Evolutionary conservation across 2,329 filamentous ascomycete genomes (phyloP).

Genomic region (Hirsutella rhossiliensis): DNA sequence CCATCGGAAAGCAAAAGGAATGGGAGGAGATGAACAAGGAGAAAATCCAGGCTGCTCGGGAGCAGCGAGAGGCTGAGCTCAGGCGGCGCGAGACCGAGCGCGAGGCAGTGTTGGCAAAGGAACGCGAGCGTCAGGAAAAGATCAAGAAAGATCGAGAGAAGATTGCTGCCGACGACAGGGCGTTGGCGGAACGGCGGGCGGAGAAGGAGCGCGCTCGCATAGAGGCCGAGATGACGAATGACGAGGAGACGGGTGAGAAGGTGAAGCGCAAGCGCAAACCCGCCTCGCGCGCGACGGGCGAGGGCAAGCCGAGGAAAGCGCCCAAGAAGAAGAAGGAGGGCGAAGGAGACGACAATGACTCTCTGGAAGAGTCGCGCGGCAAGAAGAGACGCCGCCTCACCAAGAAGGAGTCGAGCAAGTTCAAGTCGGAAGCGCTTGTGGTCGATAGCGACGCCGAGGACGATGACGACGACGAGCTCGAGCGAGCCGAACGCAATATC

Average conservation of each 20-base stretch:
- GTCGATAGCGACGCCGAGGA: constrained; percentile 61
- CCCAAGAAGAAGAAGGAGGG: constrained; percentile 42
- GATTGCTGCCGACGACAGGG: constrained; percentile 65
- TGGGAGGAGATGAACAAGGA: constrained; percentile 90
- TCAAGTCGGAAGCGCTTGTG: constrained; percentile 76
- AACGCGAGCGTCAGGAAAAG: constrained; percentile 64
- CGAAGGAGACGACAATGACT: constrained; percentile 29
- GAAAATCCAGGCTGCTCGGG: constrained; percentile 70
- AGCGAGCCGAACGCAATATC: constrained; percentile 31
- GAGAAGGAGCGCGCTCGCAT: constrained; percentile 19
- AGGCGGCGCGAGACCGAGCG: constrained; percentile 67
- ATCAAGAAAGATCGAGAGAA: constrained; percentile 76
- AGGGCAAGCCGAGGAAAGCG: constrained; percentile 29
- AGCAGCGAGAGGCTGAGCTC: constrained; percentile 70
- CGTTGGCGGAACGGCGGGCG: constrained; percentile 52
- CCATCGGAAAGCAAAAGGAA: constrained; percentile 71
- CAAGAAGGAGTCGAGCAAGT: constrained; percentile 48
- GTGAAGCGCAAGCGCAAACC: constrained; percentile 65
- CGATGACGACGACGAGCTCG: constrained; percentile 27
- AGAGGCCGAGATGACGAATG: constrained; percentile 70
- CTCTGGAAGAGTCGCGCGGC: constrained; percentile 31
- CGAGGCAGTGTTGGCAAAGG: constrained; percentile 52
- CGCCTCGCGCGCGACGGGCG: constrained; percentile 23
- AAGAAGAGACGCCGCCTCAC: constrained; percentile 51
- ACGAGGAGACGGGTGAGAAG: constrained; percentile 71